These are phyloP conservation scores for Phytophthora pini DNA, from an alignment of 352 stramenopile species.

Conservation along the genomic window DNA sequence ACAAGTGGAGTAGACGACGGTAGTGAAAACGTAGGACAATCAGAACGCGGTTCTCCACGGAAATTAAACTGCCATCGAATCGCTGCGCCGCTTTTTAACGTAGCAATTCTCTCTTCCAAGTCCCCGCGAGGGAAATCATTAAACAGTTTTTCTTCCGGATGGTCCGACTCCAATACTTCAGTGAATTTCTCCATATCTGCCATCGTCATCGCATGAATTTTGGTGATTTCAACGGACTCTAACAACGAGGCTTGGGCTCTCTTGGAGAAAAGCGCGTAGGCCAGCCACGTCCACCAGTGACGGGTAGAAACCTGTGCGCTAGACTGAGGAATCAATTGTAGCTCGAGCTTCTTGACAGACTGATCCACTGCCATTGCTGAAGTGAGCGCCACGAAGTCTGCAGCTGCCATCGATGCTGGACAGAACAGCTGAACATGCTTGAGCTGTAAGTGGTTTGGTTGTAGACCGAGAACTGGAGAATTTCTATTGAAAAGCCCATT, in stretches of 20 bases:
- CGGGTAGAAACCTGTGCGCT: not conserved
- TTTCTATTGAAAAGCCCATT: slow-evolving; percentile 1
- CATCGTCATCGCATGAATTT: not conserved
- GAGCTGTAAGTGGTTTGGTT: not conserved
- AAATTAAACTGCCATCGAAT: slow-evolving; percentile 12
- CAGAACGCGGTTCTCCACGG: not conserved
- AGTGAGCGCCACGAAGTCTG: slow-evolving; percentile 7
- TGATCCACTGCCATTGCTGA: slow-evolving; percentile 4
- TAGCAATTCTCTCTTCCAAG: slow-evolving; percentile 1
- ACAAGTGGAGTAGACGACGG: not conserved
- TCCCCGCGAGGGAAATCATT: not conserved
- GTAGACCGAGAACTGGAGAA: not conserved
- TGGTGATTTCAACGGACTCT: slow-evolving; percentile 2
- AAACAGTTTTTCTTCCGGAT: too few relatives aligned
- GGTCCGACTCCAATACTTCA: too few relatives aligned
- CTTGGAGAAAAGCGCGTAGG: slow-evolving; percentile 7
- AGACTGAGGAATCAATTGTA: not conserved
- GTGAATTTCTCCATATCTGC: slow-evolving; percentile 1
- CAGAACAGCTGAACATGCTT: slow-evolving; percentile 3
- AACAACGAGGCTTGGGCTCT: not conserved
- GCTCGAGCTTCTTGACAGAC: slow-evolving; percentile 2
- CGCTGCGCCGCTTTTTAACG: not conserved
- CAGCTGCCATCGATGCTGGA: slow-evolving; percentile 3
- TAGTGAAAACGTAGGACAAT: not conserved
- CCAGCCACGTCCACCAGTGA: slow-evolving; percentile 7